Evolutionary conservation across 805 yeast genomes (phyloP).

Genomic region (Myxozyma udenii): DNA sequence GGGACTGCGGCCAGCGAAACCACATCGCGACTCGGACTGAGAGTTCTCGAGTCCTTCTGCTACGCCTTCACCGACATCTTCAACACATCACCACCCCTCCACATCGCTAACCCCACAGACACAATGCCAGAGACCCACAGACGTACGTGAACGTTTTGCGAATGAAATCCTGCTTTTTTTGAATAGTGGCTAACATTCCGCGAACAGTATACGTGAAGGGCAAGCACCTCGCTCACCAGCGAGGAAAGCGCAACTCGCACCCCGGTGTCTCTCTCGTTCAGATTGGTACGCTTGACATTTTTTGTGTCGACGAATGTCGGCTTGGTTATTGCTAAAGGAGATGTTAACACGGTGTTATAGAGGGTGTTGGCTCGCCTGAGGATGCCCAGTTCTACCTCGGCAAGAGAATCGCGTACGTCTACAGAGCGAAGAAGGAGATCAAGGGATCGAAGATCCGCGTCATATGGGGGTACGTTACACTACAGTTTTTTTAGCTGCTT

Average conservation of each 20-base stretch:
- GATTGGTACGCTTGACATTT: constrained; percentile 44
- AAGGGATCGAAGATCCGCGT: constrained; percentile 99
- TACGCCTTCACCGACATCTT: too few relatives aligned
- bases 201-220: constrained; percentile 96
- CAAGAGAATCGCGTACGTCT: constrained; percentile 98
- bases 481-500: not conserved
- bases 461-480: constrained; percentile 75
- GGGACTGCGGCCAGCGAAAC: constrained; percentile 2
- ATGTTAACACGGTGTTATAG: constrained; percentile 38
- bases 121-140: constrained; percentile 96
- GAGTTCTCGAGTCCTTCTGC: too few relatives aligned
- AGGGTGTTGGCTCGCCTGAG: constrained; percentile 86
- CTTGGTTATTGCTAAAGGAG: not conserved
- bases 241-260: constrained; percentile 97
- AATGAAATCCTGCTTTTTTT: constrained; percentile 4
- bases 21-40: too few relatives aligned
- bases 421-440: constrained; percentile 97
- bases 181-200: constrained; percentile 35
- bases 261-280: constrained; percentile 95
- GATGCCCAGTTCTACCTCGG: constrained; percentile 99
- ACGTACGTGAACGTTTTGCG: constrained; percentile 61
- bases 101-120: constrained; percentile 5
- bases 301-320: not conserved
- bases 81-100: constrained; percentile 5
- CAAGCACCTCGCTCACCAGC: constrained; percentile 99